Conservation (phyloP, 441 rosid species). For the Pelargonium myrrhifolium region DNA sequence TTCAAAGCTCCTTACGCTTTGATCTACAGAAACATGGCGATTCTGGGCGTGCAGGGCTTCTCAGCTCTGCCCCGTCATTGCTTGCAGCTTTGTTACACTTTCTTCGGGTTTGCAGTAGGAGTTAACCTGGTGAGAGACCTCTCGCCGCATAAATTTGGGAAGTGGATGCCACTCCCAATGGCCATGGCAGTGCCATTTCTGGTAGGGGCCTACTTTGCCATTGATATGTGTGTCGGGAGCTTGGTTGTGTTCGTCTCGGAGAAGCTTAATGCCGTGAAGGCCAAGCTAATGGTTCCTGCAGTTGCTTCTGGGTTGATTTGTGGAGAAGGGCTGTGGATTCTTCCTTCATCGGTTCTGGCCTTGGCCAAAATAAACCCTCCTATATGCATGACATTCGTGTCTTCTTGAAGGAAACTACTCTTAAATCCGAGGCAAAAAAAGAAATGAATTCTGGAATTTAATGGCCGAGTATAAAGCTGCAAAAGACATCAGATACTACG, state of each 20-base stretch:
- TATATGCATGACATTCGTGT: conserved; percentile 65
- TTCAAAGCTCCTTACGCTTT: conserved; percentile 91
- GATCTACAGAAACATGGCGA: conserved; percentile 83
- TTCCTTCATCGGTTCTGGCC: conserved; percentile 76
- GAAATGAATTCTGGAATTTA: too few species aligned
- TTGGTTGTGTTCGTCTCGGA: conserved; percentile 62
- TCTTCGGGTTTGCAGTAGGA: conserved; percentile 56
- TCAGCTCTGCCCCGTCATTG: conserved; percentile 81
- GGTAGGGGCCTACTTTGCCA: conserved; percentile 78
- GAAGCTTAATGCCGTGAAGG: conserved; percentile 42
- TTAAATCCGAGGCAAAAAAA: too few species aligned
- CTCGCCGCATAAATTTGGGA: conserved; percentile 38
- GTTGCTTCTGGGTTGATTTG: conserved; percentile 90
- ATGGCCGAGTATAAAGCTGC: too few species aligned
- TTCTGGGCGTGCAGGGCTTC: conserved; percentile 82
- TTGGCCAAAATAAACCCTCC: conserved; percentile 63
- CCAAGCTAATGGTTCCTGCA: conserved; percentile 64
- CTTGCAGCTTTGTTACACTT: conserved; percentile 70
- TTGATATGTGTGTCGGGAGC: conserved; percentile 87
- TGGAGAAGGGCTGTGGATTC: conserved; percentile 91
- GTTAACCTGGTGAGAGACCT: conserved; percentile 55
- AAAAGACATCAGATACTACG: too few species aligned
- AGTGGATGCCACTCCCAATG: conserved; percentile 85
- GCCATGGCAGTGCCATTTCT: conserved; percentile 96
- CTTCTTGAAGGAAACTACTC: conserved; percentile 2